These are phyloP conservation scores for Evernia prunastri DNA, from an alignment of 495 filamentous ascomycete genomes.

Conservation along the genomic window DNA sequence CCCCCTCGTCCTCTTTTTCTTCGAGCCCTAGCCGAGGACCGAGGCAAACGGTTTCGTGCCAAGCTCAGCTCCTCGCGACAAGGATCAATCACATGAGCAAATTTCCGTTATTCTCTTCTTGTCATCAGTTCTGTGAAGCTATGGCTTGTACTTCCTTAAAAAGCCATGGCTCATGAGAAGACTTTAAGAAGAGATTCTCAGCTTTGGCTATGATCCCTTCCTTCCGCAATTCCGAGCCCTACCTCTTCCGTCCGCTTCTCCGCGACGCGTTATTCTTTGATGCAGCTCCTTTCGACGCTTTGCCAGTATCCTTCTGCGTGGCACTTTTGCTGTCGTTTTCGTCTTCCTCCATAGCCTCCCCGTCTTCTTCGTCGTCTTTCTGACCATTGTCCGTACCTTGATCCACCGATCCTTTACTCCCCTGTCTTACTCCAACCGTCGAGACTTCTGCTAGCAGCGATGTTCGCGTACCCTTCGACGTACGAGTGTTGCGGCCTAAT, in stretches of 20 bases:
- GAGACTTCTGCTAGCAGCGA: constrained; percentile 41
- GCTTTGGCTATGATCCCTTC: background rate
- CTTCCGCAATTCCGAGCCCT: constrained; percentile 3
- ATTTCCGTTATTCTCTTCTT: background rate
- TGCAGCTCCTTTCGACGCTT: constrained; percentile 26
- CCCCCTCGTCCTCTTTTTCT: no score
- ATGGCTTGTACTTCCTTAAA: background rate
- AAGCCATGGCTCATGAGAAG: background rate
- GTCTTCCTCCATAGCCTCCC: constrained; percentile 33
- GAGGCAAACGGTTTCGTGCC: no score
- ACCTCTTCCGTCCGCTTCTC: constrained; percentile 37
- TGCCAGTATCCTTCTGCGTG: constrained; percentile 12
- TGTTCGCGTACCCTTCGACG: constrained; percentile 36
- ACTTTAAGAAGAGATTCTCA: background rate
- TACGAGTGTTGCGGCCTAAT: constrained; percentile 35
- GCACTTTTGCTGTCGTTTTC: constrained; percentile 31
- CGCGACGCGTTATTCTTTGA: constrained; percentile 28
- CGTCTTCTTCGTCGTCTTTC: constrained; percentile 41
- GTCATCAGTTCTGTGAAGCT: background rate
- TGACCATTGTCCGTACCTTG: constrained; percentile 31
- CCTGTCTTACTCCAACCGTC: constrained; percentile 29
- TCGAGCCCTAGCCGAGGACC: background rate
- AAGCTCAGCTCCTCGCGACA: background rate
- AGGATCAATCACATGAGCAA: background rate
- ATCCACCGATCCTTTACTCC: constrained; percentile 23